Base-by-base conservation (phyloP, 2,329 filamentous ascomycete genomes). In the Tolypocladium tropicale region DNA sequence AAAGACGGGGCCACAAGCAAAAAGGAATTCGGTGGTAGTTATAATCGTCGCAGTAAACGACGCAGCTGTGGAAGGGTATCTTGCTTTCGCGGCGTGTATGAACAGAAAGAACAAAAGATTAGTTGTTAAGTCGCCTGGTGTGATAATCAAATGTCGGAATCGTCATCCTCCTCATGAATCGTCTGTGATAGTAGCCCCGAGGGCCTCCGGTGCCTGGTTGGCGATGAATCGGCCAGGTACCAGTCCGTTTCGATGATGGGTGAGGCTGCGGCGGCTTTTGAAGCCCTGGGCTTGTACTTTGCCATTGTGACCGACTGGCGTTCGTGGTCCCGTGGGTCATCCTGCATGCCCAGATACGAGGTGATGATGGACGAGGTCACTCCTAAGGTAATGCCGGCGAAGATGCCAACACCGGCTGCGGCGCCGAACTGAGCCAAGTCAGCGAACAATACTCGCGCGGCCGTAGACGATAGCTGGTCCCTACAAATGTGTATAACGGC, bases 121-220 rank as follows among this genome's bases (percentile, higher is more conserved):
- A 32, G 46, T 28, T 32, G 21, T 49, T 4, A n/a, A 12, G 28
- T 30, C 14, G 46, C 16, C 18, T 21, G 18, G 28, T 32, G 12
- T 49, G 36, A 32, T 43, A 39, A 18, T 63, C 53, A 67, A 50
- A 62, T 54, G 43, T 78, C 78, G 25, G 78, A 82, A 66, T 88
- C 85, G 53, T 86, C 84, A 66, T 90, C 87, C 67, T 90, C 85
- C 68, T 89, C 87, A 56, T 86, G 78, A 59, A 90, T 90, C 0
- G 83, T 87, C 65, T 87, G 83, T 32, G 79, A 77, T 48, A 87
- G 70, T 21, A 89, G 66, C 1, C 79, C 79, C 53, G 74, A 71
- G 5, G 72, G 71, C 52, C 74, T 70, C 53, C 73, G 70, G 55
- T 75, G 69, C 11, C 73, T 68, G 30, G 68, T 66, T n/a, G 67